These are phyloP conservation scores for Colletotrichum limetticola DNA, from an alignment of 2,329 filamentous ascomycete genomes.

Conservation along the genomic window DNA sequence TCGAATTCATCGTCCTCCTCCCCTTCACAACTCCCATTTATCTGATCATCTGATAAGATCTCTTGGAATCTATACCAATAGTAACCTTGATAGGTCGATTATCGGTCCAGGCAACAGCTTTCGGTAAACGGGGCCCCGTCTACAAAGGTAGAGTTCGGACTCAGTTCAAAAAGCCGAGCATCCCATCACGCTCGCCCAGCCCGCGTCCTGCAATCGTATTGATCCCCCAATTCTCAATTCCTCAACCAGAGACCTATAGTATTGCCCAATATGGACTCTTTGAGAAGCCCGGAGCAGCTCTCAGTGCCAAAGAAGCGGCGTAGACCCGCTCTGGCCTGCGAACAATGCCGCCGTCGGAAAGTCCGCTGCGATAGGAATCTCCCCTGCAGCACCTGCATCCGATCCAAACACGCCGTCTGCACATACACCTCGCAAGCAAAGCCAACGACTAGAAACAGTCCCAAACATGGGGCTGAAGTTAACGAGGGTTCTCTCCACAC, in stretches of 20 bases:
- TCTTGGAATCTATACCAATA: too few species aligned
- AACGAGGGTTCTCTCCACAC: not conserved
- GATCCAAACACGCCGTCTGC: constrained; percentile 64
- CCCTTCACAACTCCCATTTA: not conserved
- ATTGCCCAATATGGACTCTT: not conserved
- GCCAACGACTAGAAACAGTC: constrained; percentile 17
- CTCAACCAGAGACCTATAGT: not conserved
- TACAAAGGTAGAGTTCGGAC: not conserved
- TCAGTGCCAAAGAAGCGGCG: constrained; percentile 48
- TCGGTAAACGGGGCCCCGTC: not conserved
- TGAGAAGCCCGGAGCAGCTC: not conserved
- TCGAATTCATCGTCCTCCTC: not conserved
- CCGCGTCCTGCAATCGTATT: not conserved
- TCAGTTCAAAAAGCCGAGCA: constrained; percentile 27
- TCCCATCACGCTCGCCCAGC: not conserved
- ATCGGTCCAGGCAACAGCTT: not conserved
- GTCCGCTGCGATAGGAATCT: constrained; percentile 68
- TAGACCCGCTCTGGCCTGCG: constrained; percentile 60
- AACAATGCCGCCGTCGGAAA: constrained; percentile 69
- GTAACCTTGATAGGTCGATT: not conserved
- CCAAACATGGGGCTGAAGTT: not conserved
- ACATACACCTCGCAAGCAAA: constrained; percentile 56
- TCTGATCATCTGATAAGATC: constrained; percentile 27
- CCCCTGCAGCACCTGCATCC: constrained; percentile 70
- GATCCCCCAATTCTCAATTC: not conserved